These are phyloP conservation scores for Diaporthe sp. DNA, from an alignment of 2,329 filamentous ascomycete species.

Conservation along the genomic window DNA sequence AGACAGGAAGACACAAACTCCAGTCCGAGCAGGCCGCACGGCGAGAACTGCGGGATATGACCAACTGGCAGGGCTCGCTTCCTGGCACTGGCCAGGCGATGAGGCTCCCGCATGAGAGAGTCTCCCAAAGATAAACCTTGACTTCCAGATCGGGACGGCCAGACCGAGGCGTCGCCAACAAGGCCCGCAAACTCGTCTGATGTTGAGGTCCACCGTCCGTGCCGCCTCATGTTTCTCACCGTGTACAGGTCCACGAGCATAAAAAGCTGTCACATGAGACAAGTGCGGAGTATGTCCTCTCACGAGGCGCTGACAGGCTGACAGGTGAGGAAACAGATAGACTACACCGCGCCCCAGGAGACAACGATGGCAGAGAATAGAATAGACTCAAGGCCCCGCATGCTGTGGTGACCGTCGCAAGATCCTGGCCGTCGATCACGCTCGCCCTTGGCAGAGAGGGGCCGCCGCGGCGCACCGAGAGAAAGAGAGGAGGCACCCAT, in stretches of 20 bases:
- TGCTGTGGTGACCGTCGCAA: conserved; percentile 15
- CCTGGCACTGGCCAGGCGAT: conserved; percentile 4
- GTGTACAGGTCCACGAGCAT: conserved; percentile 12
- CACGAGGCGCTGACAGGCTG: neutral
- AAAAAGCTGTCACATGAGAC: conserved; percentile 27
- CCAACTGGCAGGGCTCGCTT: neutral
- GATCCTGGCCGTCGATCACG: conserved; percentile 24
- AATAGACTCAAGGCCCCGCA: neutral
- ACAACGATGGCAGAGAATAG: neutral
- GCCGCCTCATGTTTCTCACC: conserved; percentile 19
- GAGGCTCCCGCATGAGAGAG: conserved; percentile 16
- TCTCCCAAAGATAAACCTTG: conserved; percentile 15
- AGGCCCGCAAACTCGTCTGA: conserved; percentile 15
- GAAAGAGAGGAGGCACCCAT: neutral
- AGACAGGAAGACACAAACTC: neutral
- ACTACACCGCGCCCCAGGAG: neutral
- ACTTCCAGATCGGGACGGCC: neutral
- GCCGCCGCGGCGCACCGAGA: neutral
- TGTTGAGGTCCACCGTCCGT: conserved; percentile 24
- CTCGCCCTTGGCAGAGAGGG: conserved; percentile 9
- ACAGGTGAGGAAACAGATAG: neutral
- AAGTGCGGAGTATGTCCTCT: conserved; percentile 12
- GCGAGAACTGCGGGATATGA: conserved; percentile 14
- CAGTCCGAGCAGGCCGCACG: neutral
- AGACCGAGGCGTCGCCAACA: neutral